Evolutionary conservation across 371 early-diverging fungal species (phyloP).

Genomic region (Mucor lusitanicus): DNA sequence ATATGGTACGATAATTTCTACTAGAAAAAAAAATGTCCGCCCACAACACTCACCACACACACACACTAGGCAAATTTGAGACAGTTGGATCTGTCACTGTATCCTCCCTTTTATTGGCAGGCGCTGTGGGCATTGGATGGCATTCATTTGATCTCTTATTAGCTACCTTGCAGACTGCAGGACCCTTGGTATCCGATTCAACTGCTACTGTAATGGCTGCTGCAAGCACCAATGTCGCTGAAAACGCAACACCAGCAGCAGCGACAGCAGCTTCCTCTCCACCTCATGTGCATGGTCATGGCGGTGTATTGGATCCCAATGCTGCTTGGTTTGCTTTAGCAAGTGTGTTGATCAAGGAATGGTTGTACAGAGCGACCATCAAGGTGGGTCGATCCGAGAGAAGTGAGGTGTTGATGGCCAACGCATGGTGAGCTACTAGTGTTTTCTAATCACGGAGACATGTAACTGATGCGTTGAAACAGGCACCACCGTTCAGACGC

Average conservation of each 20-base stretch:
- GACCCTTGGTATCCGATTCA: slow-evolving; percentile 5
- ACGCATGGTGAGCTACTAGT: slow-evolving; percentile 63
- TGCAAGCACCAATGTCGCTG: not conserved
- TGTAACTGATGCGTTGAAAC: not conserved
- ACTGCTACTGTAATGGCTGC: slow-evolving; percentile 25
- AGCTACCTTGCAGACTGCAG: slow-evolving; percentile 22
- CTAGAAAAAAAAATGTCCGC: not conserved
- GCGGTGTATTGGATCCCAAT: slow-evolving; percentile 59
- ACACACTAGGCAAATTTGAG: slow-evolving; percentile 69
- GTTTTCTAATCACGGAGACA: no score
- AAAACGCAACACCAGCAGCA: not conserved
- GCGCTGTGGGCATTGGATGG: slow-evolving; percentile 64
- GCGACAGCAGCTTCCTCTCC: not conserved
- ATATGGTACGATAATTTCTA: slow-evolving; percentile 50
- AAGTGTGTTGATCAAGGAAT: slow-evolving; percentile 68
- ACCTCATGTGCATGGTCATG: slow-evolving; percentile 10
- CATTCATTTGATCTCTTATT: slow-evolving; percentile 65
- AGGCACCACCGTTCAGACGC: slow-evolving; percentile 79
- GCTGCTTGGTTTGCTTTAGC: slow-evolving; percentile 74
- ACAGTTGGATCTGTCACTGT: slow-evolving; percentile 71
- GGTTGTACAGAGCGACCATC: slow-evolving; percentile 65
- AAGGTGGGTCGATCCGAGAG: slow-evolving; percentile 61
- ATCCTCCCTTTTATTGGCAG: slow-evolving; percentile 62
- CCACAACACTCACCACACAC: not conserved
- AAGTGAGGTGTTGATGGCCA: slow-evolving; percentile 70